Percentiles rank a stretch among this genome's conserved stretches.
Conservation (phyloP, 768 basidiomycete species). For the Postia placenta region DNA sequence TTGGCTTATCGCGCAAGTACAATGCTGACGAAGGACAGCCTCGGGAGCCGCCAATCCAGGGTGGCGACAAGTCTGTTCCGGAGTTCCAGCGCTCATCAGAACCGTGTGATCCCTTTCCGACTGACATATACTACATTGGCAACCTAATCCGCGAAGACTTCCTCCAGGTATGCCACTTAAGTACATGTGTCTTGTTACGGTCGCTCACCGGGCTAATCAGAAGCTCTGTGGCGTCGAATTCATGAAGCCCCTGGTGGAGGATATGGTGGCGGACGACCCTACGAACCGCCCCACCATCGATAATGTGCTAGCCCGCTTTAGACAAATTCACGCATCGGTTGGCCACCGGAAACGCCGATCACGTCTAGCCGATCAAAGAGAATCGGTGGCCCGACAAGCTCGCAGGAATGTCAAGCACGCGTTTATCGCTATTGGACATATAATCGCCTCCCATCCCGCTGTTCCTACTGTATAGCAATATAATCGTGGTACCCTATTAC, state of each 20-base stretch:
- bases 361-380: slow-evolving; percentile 11
- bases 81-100: slow-evolving; percentile 19
- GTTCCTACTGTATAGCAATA: not conserved
- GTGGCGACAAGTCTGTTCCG: slow-evolving; percentile 36
- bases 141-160: slow-evolving; percentile 14
- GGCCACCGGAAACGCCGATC: slow-evolving; percentile 25
- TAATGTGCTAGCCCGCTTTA: slow-evolving; percentile 24
- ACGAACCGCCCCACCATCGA: slow-evolving; percentile 25
- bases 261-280: slow-evolving; percentile 29
- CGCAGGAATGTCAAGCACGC: not conserved
- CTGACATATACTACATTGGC: slow-evolving; percentile 18
- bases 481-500: not conserved
- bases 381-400: not conserved
- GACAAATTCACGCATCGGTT: slow-evolving; percentile 13
- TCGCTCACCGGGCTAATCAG: not conserved
- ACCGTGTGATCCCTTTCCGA: slow-evolving; percentile 15
- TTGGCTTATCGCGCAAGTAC: slow-evolving; percentile 29
- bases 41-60: slow-evolving; percentile 24
- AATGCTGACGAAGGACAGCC: slow-evolving; percentile 21
- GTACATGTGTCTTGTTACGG: not conserved
- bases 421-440: not conserved
- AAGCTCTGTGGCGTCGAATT: slow-evolving; percentile 24
- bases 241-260: slow-evolving; percentile 22
- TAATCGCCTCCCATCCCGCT: not conserved
- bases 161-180: slow-evolving; percentile 17